phyloP scores from a whole-genome alignment of 2,329 filamentous ascomycete species.

The Colletotrichum sansevieriae region DNA sequence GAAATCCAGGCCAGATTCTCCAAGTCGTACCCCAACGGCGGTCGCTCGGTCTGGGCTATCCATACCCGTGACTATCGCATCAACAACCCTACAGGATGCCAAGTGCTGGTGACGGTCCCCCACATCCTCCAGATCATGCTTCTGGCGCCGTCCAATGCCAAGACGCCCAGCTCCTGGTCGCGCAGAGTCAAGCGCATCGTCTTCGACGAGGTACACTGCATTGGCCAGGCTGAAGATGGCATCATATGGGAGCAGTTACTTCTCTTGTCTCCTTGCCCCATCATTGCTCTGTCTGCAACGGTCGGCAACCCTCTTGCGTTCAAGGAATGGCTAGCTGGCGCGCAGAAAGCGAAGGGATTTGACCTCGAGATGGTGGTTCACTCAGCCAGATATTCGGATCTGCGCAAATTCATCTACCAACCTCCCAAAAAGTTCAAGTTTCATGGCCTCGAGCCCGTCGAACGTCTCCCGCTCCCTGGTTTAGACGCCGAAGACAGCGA shows the following conservation, averaged over 20 bases:
- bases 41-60: constrained; percentile 82
- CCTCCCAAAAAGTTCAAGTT: constrained; percentile 62
- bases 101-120: constrained; percentile 82
- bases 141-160: constrained; percentile 73
- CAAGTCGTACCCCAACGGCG: constrained; percentile 72
- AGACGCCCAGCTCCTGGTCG: constrained; percentile 68
- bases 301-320: constrained; percentile 82
- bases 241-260: constrained; percentile 79
- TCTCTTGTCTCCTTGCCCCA: constrained; percentile 79
- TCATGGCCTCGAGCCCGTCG: constrained; percentile 60
- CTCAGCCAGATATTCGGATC: constrained; percentile 78
- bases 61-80: constrained; percentile 82
- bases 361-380: constrained; percentile 78
- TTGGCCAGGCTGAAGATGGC: constrained; percentile 78
- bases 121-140: constrained; percentile 86
- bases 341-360: constrained; percentile 73
- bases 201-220: constrained; percentile 86
- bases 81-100: constrained; percentile 79
- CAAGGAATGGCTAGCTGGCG: constrained; percentile 73
- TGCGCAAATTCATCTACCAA: constrained; percentile 79
- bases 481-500: constrained; percentile 59
- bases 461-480: constrained; percentile 59
- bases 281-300: constrained; percentile 84
- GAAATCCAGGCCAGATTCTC: constrained; percentile 82
- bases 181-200: constrained; percentile 79